phyloP scores from a whole-genome alignment of 2,329 filamentous ascomycete genomes.

The Hortaea werneckii region DNA sequence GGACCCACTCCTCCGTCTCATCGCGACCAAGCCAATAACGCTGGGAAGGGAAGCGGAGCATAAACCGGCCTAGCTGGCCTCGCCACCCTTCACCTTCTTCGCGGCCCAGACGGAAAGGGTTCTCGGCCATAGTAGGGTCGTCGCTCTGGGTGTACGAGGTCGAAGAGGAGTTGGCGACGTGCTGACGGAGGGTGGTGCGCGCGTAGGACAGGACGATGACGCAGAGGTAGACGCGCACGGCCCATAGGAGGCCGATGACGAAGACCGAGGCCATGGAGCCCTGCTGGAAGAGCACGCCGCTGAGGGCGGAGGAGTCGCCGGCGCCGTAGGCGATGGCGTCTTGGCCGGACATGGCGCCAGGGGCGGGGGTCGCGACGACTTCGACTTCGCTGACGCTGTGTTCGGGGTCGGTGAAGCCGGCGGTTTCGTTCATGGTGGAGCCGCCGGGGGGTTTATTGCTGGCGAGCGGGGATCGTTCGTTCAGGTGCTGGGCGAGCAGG shows the following conservation, averaged over 20 bases:
- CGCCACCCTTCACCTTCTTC: constrained; percentile 71
- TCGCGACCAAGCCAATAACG: constrained; percentile 71
- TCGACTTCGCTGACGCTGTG: constrained; percentile 46
- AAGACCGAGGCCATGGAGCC: constrained; percentile 67
- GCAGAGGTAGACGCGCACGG: constrained; percentile 72
- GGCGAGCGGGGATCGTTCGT: constrained; percentile 26
- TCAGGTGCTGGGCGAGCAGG: constrained; percentile 51
- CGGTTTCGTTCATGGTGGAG: constrained; percentile 49
- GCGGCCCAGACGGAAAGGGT: constrained; percentile 61
- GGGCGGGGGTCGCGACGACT: constrained; percentile 39
- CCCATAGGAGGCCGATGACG: constrained; percentile 63
- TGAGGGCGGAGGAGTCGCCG: constrained; percentile 29
- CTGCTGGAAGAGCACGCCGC: constrained; percentile 55
- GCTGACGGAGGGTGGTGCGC: constrained; percentile 61
- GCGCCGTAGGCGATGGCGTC: constrained; percentile 40
- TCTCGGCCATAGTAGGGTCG: constrained; percentile 42
- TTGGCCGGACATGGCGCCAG: constrained; percentile 39
- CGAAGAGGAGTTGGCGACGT: constrained; percentile 39
- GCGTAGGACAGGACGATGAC: constrained; percentile 77
- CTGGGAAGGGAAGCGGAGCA: constrained; percentile 59
- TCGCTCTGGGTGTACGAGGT: constrained; percentile 30
- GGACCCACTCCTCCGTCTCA: constrained; percentile 55
- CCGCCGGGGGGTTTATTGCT: constrained; percentile 33
- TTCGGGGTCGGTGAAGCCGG: constrained; percentile 55
- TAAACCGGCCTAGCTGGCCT: constrained; percentile 65